These are phyloP conservation scores for Penicillium sp. DNA, from an alignment of 2,329 filamentous ascomycete species.

Conservation along the genomic window DNA sequence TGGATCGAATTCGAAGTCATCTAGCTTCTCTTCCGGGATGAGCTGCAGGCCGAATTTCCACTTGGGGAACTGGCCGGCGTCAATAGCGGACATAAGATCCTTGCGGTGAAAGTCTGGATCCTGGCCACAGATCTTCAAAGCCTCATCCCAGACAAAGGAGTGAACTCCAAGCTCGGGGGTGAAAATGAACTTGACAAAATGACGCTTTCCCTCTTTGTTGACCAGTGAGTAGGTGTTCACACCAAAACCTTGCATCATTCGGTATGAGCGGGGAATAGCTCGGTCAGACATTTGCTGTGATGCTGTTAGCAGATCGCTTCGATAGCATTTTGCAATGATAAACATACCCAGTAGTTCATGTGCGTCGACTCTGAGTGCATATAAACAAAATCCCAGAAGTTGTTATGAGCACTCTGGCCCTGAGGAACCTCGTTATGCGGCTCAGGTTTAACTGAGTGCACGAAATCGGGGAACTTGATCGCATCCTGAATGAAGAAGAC, in stretches of 20 bases:
- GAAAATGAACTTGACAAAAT: constrained; percentile 39
- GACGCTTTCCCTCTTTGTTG: constrained; percentile 34
- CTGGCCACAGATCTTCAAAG: constrained; percentile 70
- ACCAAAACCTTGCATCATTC: constrained; percentile 41
- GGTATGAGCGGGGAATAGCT: constrained; percentile 36
- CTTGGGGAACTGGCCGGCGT: constrained; percentile 67
- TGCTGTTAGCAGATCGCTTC: background rate
- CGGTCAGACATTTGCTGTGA: constrained; percentile 38
- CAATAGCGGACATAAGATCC: constrained; percentile 73
- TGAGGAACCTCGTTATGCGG: constrained; percentile 50
- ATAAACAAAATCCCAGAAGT: constrained; percentile 51
- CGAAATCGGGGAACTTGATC: constrained; percentile 42
- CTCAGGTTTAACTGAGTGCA: constrained; percentile 44
- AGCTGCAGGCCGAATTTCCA: constrained; percentile 85
- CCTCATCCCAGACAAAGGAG: constrained; percentile 60
- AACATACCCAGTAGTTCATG: constrained; percentile 34
- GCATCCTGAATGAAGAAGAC: constrained; percentile 46
- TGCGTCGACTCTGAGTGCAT: constrained; percentile 35
- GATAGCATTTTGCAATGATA: too few species aligned
- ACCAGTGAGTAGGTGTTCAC: constrained; percentile 37
- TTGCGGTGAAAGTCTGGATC: constrained; percentile 82
- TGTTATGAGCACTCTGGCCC: constrained; percentile 50
- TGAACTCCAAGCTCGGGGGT: constrained; percentile 37
- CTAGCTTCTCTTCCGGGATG: constrained; percentile 67
- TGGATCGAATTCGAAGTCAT: constrained; percentile 83